These are phyloP conservation scores for Ascochyta pisi DNA, from an alignment of 2,329 filamentous ascomycete species.

Conservation along the genomic window DNA sequence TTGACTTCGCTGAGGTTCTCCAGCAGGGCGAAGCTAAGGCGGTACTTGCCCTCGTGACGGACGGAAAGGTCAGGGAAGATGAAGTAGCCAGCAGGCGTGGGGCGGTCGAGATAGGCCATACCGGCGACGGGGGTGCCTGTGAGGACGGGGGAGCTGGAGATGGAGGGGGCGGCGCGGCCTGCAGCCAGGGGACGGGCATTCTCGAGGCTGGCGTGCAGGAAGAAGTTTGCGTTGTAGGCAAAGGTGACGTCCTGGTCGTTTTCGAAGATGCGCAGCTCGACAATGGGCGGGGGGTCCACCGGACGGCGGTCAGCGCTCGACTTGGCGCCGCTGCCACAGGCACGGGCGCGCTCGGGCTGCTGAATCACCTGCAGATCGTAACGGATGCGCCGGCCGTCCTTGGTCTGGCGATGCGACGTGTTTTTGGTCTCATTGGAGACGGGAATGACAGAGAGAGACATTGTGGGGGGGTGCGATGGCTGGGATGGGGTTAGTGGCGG, in stretches of 20 bases:
- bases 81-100: slow-evolving; percentile 83
- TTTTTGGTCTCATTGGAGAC: slow-evolving; percentile 64
- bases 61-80: slow-evolving; percentile 97
- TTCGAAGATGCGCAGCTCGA: slow-evolving; percentile 86
- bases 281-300: slow-evolving; percentile 92
- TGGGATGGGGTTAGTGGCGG: slow-evolving; percentile 19
- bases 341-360: slow-evolving; percentile 91
- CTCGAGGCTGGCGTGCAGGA: slow-evolving; percentile 89
- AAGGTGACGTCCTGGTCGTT: slow-evolving; percentile 76
- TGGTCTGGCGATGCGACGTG: slow-evolving; percentile 66
- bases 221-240: slow-evolving; percentile 95
- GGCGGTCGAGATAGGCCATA: slow-evolving; percentile 94
- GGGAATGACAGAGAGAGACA: slow-evolving; percentile 53
- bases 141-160: slow-evolving; percentile 79
- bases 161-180: slow-evolving; percentile 70
- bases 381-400: slow-evolving; percentile 76
- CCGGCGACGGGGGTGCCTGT: slow-evolving; percentile 95
- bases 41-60: slow-evolving; percentile 90
- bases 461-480: slow-evolving; percentile 20
- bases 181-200: slow-evolving; percentile 83
- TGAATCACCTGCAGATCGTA: slow-evolving; percentile 89
- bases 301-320: slow-evolving; percentile 82
- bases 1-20: slow-evolving; percentile 88
- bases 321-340: slow-evolving; percentile 94
- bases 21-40: slow-evolving; percentile 90